Evolutionary conservation across 148 eudicot species (phyloP), one percentile per base, ranked within the genome.

Genomic region (Silene conica): DNA sequence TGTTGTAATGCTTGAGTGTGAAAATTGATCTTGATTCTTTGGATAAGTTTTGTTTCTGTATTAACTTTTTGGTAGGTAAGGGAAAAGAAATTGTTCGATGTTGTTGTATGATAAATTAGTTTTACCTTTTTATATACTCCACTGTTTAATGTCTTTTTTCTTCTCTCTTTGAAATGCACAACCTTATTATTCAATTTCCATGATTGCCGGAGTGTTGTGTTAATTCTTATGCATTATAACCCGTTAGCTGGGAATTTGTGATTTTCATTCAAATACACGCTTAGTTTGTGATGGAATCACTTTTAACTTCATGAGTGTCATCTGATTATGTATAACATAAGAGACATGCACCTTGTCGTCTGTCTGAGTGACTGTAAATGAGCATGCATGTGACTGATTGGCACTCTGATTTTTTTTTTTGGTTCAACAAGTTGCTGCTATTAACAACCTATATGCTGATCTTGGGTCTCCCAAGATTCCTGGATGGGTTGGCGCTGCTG

Each of bases 51-150:
- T 19, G 25, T 26, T 72, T 28, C 16, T 60, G 46, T 67, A 22
- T 73, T 75, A 31, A 31, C 34, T 31, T 57, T 67, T 23, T 52
- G 60, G 41, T 78, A 60, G 77, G 45, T 59, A 52, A 48, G 63
- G 11, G 18, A 31, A 69, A 58, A 34, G 34, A 61, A 60, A 74
- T 26, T 61, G 63, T 25, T 46, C 4, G 2, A 31, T 63, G 62
- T 54, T 48, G 64, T 60, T 26, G 71, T 46, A 31, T 41, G 34
- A 31, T 31, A 31, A 4, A 31, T 31, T 31, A 31, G 34, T 31
- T 31, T 4, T 31, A 31, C 34, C 34, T 31, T 31, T 31, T 1
- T 31, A 31, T 31, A 31, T 31, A 31, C 34, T 31, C 34, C 34
- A 31, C 34, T 31, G 34, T 31, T 31, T 31, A 31, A 31, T 31